Conservation (phyloP, 768 basidiomycete genomes). For the Leccinum disarticulatum region DNA sequence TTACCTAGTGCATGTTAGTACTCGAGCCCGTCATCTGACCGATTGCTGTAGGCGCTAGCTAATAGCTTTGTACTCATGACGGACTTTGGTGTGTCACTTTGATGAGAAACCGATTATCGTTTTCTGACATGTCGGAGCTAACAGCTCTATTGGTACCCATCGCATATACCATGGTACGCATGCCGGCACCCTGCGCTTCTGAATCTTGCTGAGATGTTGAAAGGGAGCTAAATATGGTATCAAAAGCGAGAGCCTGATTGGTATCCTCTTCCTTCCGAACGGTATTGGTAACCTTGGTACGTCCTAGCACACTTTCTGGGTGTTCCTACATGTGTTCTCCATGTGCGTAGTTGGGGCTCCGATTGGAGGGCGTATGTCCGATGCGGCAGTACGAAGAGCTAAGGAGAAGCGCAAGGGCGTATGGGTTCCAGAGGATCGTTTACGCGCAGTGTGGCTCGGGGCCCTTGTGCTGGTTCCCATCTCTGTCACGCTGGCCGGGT, state of each 20-base stretch:
- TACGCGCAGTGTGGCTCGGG: conserved; percentile 51
- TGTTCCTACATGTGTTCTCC: not conserved
- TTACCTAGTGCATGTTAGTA: not conserved
- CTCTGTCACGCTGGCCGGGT: conserved; percentile 47
- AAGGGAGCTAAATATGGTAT: conserved; percentile 49
- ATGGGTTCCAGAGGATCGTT: conserved; percentile 71
- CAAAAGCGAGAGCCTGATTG: conserved; percentile 21
- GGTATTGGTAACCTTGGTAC: conserved; percentile 29
- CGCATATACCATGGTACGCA: conserved; percentile 59
- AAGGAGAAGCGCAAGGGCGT: conserved; percentile 48
- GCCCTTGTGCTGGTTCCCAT: conserved; percentile 51
- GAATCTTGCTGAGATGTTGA: not conserved
- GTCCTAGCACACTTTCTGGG: not conserved
- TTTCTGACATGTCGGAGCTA: not conserved
- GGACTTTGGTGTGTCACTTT: conserved; percentile 35
- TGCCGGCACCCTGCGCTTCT: not conserved
- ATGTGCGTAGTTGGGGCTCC: conserved; percentile 53
- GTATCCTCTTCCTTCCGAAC: conserved; percentile 25
- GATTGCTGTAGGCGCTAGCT: conserved; percentile 42
- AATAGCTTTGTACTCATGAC: conserved; percentile 28
- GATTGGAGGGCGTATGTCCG: conserved; percentile 58
- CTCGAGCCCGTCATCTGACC: not conserved
- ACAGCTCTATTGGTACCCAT: conserved; percentile 55
- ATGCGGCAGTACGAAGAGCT: conserved; percentile 49
- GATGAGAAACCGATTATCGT: not conserved